phyloP scores from a whole-genome alignment of 2,329 filamentous ascomycete species.

The Aureobasidium namibiae region DNA sequence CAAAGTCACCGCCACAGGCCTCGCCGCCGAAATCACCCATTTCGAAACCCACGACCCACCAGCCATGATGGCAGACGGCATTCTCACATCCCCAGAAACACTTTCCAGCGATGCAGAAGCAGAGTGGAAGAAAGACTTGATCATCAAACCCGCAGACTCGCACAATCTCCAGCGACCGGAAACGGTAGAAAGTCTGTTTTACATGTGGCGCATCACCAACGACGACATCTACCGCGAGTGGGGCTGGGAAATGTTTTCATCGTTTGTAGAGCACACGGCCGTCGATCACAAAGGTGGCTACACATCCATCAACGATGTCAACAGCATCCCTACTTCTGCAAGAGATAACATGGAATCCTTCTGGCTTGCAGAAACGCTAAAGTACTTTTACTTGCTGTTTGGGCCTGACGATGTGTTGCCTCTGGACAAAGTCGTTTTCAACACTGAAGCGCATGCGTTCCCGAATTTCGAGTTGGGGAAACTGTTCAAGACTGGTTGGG shows the following conservation, averaged over 20 bases:
- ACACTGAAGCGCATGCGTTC: constrained; percentile 89
- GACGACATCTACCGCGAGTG: constrained; percentile 84
- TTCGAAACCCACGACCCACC: constrained; percentile 70
- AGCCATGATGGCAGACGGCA: constrained; percentile 49
- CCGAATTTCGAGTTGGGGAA: constrained; percentile 76
- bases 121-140: constrained; percentile 68
- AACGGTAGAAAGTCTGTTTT: constrained; percentile 91
- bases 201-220: constrained; percentile 97
- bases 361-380: constrained; percentile 96
- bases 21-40: constrained; percentile 92
- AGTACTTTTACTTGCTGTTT: constrained; percentile 96
- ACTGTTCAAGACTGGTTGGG: constrained; percentile 74
- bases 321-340: constrained; percentile 56
- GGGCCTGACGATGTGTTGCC: constrained; percentile 74
- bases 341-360: constrained; percentile 98
- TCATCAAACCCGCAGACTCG: constrained; percentile 69
- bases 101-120: constrained; percentile 44
- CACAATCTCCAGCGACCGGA: constrained; percentile 95
- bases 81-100: constrained; percentile 31
- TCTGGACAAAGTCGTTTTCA: constrained; percentile 80
- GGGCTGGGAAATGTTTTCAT: constrained; percentile 98
- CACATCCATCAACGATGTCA: constrained; percentile 70
- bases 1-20: constrained; percentile 75
- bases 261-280: constrained; percentile 77
- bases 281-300: constrained; percentile 73